Base-by-base conservation (phyloP, 192 early-diverging fungal species). In the Oehlia diaphana region DNA sequence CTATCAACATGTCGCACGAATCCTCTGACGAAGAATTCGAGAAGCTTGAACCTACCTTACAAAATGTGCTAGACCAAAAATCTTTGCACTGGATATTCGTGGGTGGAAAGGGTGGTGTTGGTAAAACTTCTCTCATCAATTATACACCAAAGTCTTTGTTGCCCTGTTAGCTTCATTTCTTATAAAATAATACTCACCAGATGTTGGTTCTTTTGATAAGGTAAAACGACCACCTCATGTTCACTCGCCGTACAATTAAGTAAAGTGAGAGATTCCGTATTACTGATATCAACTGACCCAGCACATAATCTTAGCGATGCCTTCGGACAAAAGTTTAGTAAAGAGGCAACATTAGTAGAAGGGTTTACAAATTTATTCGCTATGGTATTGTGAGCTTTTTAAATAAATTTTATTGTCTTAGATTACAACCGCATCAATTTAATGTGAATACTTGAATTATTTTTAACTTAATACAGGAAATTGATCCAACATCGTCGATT, bases 291-390 rank as follows among this genome's bases (percentile, higher is more conserved):
- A 19, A 99, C 98, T 19, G 98, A 99, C 83, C 98, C 98, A 26
- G 98, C 98, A 44, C 98, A 99, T 91, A 99, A 99, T 85, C 87
- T 99, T 80, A 98, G 96, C 9, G 97, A 99, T 86, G 97, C 97
- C 35, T 98, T 98, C 90, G 94, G 96, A 77, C 98, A 99, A 92
- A 99, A 99, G 90, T 99, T 99, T 81, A 90, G 93, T 81, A 99
- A 99, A 83, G 93, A 94, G 78, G 97, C 98, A 4, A 96, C 95
- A 31, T 87, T 95, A 58, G 94, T 99, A 39, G 95, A 95, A 64
- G 98, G 98, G 21, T 98, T 98, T 84, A 87, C 88, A 69, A 99
- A 99, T 89, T 86, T 99, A 39, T 98, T 87, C 87, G 97, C 97
- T 68, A 99, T 99, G 98, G 93, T 94, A 83, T 42, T 26, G 14